Evolutionary conservation across 306 rosid genomes (phyloP).

Genomic region (Ormosia emarginata): DNA sequence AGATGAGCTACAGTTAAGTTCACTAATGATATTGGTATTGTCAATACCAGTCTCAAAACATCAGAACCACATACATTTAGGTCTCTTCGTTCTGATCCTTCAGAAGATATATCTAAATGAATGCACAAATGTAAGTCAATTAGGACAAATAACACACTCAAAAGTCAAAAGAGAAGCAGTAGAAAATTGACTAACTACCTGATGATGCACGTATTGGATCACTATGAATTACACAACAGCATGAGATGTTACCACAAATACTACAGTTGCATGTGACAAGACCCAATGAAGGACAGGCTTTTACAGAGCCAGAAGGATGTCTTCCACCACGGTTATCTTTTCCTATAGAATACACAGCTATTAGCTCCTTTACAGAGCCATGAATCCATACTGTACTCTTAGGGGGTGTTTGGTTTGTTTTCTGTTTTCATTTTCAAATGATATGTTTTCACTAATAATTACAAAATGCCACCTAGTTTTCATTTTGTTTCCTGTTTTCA

Average conservation of each 20-base stretch:
- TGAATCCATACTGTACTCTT: constrained; percentile 17
- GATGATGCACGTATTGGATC: constrained; percentile 32
- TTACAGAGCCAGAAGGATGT: constrained; percentile 26
- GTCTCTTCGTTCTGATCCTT: constrained; percentile 31
- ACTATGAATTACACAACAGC: constrained; percentile 39
- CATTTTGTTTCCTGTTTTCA: no score
- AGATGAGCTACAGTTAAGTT: not conserved
- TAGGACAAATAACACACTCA: not conserved
- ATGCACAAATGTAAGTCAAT: not conserved
- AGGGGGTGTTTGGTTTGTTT: no score
- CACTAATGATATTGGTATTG: not conserved
- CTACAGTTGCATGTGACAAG: constrained; percentile 25
- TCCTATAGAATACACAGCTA: constrained; percentile 37
- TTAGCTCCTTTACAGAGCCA: constrained; percentile 39
- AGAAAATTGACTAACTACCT: constrained; percentile 28
- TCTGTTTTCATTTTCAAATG: no score
- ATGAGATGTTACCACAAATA: constrained; percentile 24
- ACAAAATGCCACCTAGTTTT: no score
- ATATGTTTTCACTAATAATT: no score
- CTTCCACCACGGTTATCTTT: not conserved
- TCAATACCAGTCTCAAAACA: constrained; percentile 34
- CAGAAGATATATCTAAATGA: constrained; percentile 40
- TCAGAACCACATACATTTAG: constrained; percentile 5
- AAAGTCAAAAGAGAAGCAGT: not conserved
- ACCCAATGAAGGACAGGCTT: constrained; percentile 15